Base-by-base conservation (phyloP, 352 stramenopile species). In the Phytopythium aichiense region DNA sequence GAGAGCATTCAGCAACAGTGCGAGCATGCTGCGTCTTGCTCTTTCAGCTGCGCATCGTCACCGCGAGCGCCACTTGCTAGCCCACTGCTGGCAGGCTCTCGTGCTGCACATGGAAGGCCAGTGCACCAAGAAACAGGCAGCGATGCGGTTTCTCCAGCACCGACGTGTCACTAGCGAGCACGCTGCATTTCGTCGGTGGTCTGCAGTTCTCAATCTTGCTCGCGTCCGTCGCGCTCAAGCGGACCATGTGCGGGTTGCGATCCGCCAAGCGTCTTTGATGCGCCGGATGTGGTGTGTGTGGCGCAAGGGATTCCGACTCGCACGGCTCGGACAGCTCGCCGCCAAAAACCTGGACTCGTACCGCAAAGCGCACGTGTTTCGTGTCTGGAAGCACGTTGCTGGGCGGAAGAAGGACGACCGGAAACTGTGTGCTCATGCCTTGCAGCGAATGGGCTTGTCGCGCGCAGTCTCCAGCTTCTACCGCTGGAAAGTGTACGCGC, bases 361-460 rank as follows among this genome's bases (percentile, higher is more conserved):
- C 31, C 50, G 55, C 8, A 71, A 62, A 30, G 42, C 56, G 0
- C 48, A 38, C 9, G 15, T 35, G 0, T 67, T 76, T 42, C 56
- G 59, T 12, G 16, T 64, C 25, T 82, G 74, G 74, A 68, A 69
- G 8, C 49, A 60, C 2, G 56, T 68, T 40, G 48, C 61, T 15
- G 1, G 42, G 5, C 12, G 6, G 16, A 51, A 56, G 20, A 60
- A 61, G 43, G 48, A 53, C 6, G 48, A 65, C 28, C 63, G 51
- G 18, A 45, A 48, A 0, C 54, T 56, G 55, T 18, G 56, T 0
- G 12, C 46, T 13, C 54, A 64, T 48, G 35, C 55, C 7, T 55
- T 60, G 1, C 28, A 63, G 63, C 58, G 57, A 50, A 31, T 76
- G 23, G 35, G 33, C 1, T 52, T 31, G 35, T 59, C 55, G 16